These are phyloP conservation scores for Daldinia eschscholtzii DNA, from an alignment of 2,329 filamentous ascomycete species.

Conservation along the genomic window DNA sequence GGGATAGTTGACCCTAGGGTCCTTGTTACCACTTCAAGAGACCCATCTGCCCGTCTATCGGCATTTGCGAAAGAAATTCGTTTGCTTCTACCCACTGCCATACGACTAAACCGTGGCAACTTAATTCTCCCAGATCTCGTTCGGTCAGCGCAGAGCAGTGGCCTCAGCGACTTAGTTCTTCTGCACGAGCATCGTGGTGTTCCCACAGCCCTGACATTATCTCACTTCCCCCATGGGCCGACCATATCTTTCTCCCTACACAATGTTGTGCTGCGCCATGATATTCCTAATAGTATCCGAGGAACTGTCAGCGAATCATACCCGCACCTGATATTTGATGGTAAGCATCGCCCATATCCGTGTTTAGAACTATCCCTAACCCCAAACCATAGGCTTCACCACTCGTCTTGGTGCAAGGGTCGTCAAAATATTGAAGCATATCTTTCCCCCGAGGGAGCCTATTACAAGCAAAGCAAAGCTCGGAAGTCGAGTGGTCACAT, in stretches of 20 bases:
- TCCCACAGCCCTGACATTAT: constrained; percentile 85
- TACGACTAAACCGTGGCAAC: constrained; percentile 92
- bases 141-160: constrained; percentile 81
- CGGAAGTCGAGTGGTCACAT: constrained; percentile 90
- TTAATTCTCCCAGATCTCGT: constrained; percentile 89
- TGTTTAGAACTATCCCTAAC: constrained; percentile 16
- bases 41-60: constrained; percentile 85
- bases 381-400: constrained; percentile 70
- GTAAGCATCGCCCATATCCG: constrained; percentile 26
- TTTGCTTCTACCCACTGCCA: constrained; percentile 82
- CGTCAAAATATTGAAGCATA: constrained; percentile 90
- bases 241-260: constrained; percentile 88
- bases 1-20: constrained; percentile 91
- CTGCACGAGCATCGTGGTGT: constrained; percentile 94
- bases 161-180: constrained; percentile 86
- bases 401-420: constrained; percentile 84
- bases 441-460: constrained; percentile 90
- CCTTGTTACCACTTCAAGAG: constrained; percentile 89
- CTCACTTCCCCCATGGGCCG: constrained; percentile 84
- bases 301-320: constrained; percentile 94
- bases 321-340: constrained; percentile 95
- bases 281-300: constrained; percentile 88
- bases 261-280: constrained; percentile 91
- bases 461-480: constrained; percentile 79
- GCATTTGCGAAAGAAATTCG: constrained; percentile 94